These are phyloP conservation scores for Chalaropsis thielavioides DNA, from an alignment of 2,329 filamentous ascomycete genomes.

Conservation along the genomic window DNA sequence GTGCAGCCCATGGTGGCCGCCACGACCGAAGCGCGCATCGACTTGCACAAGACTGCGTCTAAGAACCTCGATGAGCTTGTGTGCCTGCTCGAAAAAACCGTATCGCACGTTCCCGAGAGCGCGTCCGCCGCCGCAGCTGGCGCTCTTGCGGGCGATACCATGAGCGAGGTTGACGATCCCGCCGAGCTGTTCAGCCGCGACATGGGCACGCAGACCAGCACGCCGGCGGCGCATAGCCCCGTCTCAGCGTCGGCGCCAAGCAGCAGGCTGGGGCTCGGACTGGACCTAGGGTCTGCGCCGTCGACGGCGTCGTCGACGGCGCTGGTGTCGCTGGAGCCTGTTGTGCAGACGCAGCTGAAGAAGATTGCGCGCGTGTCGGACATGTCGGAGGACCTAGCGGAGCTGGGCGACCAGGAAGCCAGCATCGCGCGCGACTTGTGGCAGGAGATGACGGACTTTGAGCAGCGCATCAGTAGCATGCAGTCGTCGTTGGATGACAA, in stretches of 20 bases:
- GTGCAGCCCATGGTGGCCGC: constrained; percentile 46
- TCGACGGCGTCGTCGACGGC: constrained; percentile 4
- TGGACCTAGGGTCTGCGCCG: neutral
- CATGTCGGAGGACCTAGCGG: constrained; percentile 31
- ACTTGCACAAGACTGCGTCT: constrained; percentile 37
- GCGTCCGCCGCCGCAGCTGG: neutral
- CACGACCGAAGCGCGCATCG: constrained; percentile 37
- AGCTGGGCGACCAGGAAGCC: constrained; percentile 28
- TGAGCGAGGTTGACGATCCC: constrained; percentile 46
- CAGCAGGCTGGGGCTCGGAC: neutral
- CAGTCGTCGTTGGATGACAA: neutral
- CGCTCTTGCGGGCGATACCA: constrained; percentile 24
- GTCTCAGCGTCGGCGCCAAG: neutral
- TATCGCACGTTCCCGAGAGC: constrained; percentile 43
- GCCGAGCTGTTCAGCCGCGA: constrained; percentile 72
- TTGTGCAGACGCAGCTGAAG: constrained; percentile 28
- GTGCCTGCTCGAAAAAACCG: constrained; percentile 38
- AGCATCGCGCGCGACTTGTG: constrained; percentile 13
- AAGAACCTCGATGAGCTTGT: constrained; percentile 34
- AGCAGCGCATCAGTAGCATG: constrained; percentile 11
- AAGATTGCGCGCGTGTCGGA: constrained; percentile 27
- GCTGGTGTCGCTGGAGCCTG: constrained; percentile 20
- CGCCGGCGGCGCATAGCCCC: constrained; percentile 18
- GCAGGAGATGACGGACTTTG: constrained; percentile 16
- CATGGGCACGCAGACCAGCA: constrained; percentile 61